Base-by-base conservation (phyloP, 495 filamentous ascomycete genomes). In the Xylaria bambusicola region DNA sequence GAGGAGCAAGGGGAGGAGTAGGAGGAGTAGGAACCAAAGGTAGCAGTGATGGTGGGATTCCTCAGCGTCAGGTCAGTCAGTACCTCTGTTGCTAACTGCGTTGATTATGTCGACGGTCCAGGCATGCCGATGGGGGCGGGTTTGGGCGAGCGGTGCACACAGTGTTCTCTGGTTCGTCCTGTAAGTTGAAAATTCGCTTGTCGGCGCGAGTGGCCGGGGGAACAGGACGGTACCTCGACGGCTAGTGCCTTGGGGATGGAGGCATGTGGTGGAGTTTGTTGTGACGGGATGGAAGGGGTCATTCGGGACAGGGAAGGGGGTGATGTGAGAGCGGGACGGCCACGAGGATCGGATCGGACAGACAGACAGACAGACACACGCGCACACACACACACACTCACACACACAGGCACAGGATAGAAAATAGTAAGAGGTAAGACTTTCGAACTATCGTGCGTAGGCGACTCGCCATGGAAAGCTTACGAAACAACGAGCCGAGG, bases 111-210 rank as follows among this genome's bases (percentile, higher is more conserved):
- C 21, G 56, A 51, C 10, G 47, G 48, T 42, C 36, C 56, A 58
- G 36, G 46, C 56, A 58, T 51, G 56, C 56, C 46, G 44, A 58
- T 44, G 56, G 47, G 46, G 56, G 36, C 45, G 45, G 29, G 44
- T 41, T 8, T 58, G 46, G 56, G 51, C 20, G 56, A 58, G 56
- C 46, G 40, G 47, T 58, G 56, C 47, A 58, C 56, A 58, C 56
- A 58, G 56, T 58, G 56, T 51, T 23, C n/a, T 35, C 36, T 36
- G 42, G 12, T 23, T 6, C n/a, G 53, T 45, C 26, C 41, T 53
- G 13, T 9, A 35, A 46, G 26, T n/a, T 40, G 23, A 31, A 35
- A 36, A 17, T 13, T 48, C 56, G 41, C 46, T 58, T 58, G 56
- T 51, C 56, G 46, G 56, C 35, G 56, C 33, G 35, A 35, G 9